Evolutionary conservation across 2,329 filamentous ascomycete species (phyloP).

Genomic region (Didymella lethalis): DNA sequence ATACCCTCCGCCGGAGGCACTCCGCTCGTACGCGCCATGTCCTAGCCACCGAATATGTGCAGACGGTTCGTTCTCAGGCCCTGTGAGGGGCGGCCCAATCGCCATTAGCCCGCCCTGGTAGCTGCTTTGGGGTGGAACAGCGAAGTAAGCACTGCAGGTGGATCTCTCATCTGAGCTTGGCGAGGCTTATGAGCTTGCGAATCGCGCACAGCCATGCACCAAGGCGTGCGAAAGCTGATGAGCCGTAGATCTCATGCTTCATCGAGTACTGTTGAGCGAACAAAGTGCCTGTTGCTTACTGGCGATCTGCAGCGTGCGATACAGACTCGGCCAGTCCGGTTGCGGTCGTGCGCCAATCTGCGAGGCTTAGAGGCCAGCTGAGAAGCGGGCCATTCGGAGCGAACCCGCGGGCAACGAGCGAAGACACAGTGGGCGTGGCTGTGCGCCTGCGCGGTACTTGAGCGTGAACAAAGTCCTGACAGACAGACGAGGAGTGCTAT

Average conservation of each 20-base stretch:
- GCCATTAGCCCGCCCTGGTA: constrained; percentile 1
- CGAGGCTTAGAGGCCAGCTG: background rate
- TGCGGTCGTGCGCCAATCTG: background rate
- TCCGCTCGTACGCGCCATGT: constrained; percentile 7
- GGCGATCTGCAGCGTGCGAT: background rate
- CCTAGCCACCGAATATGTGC: constrained; percentile 9
- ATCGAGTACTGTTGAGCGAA: background rate
- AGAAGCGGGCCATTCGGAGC: background rate
- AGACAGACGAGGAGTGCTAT: background rate
- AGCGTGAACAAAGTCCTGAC: background rate
- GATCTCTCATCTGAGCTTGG: constrained; percentile 4
- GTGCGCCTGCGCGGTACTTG: background rate
- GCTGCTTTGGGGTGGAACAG: constrained; percentile 1
- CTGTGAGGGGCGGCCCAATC: background rate
- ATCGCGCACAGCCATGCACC: constrained; percentile 8
- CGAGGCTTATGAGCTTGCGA: constrained; percentile 14
- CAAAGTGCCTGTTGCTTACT: background rate
- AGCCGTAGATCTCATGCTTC: constrained; percentile 4
- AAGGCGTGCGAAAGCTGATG: background rate
- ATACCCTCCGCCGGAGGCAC: constrained; percentile 4
- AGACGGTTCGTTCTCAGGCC: background rate
- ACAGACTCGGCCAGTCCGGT: background rate
- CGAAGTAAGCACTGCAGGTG: constrained; percentile 14
- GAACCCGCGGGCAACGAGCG: background rate
- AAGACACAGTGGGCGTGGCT: constrained; percentile 1